Conservation (phyloP, 2,329 filamentous ascomycete genomes). For the Colletotrichum truncatum region DNA sequence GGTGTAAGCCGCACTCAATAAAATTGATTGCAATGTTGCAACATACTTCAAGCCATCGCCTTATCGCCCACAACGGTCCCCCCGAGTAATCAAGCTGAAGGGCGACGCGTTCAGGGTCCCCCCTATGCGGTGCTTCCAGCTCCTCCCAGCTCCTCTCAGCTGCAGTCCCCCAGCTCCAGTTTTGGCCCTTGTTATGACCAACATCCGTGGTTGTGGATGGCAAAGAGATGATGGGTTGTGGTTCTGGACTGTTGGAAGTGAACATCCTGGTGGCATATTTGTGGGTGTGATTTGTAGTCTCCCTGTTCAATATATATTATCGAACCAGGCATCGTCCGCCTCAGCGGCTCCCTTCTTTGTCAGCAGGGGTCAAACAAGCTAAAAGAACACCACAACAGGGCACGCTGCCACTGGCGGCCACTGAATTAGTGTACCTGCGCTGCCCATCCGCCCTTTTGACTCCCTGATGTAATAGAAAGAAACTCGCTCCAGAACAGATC, state of each 20-base stretch:
- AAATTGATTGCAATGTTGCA: conserved; percentile 23
- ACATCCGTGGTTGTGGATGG: background rate
- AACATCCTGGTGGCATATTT: background rate
- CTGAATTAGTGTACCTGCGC: too few relatives aligned
- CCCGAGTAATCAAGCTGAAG: conserved; percentile 15
- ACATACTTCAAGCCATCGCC: background rate
- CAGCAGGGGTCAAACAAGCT: too few relatives aligned
- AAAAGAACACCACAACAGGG: too few relatives aligned
- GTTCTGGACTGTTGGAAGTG: conserved; percentile 1
- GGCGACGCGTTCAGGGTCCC: conserved; percentile 10
- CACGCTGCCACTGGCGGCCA: background rate
- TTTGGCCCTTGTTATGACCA: background rate
- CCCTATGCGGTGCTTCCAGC: background rate
- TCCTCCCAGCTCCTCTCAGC: background rate
- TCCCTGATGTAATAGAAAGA: background rate
- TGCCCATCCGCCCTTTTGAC: background rate
- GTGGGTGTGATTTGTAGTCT: background rate
- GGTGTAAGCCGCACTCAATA: background rate
- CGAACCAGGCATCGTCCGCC: background rate
- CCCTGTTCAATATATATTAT: too few relatives aligned
- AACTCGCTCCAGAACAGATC: background rate
- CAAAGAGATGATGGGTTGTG: background rate
- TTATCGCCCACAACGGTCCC: conserved; percentile 16
- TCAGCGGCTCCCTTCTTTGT: background rate
- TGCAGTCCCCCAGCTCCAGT: background rate